phyloP scores from a whole-genome alignment of 805 yeast species.

The Spencermartinsiella europaea region DNA sequence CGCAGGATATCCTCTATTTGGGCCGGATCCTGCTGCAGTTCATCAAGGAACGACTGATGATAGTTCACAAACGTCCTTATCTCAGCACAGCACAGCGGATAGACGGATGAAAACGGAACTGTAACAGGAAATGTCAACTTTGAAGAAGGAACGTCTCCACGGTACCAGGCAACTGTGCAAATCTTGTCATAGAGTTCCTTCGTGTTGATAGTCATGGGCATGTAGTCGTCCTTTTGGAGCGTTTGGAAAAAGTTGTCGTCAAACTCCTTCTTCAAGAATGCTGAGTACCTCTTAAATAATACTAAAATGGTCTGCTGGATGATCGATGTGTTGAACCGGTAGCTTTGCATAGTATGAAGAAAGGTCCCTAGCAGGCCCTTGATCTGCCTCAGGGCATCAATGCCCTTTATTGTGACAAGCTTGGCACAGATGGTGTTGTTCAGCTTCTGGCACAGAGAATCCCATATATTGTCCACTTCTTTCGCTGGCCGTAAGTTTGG shows the following conservation, averaged over 20 bases:
- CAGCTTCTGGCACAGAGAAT: slow-evolving; percentile 44
- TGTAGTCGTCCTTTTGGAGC: slow-evolving; percentile 76
- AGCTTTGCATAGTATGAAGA: slow-evolving; percentile 70
- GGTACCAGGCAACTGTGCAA: slow-evolving; percentile 64
- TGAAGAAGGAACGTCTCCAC: slow-evolving; percentile 42
- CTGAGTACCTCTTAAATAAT: slow-evolving; percentile 58
- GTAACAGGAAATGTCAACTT: slow-evolving; percentile 49
- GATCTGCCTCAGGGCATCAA: slow-evolving; percentile 42
- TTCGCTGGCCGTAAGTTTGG: slow-evolving; percentile 62
- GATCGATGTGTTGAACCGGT: slow-evolving; percentile 52
- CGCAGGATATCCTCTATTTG: slow-evolving; percentile 56
- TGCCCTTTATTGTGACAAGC: slow-evolving; percentile 33
- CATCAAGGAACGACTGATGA: slow-evolving; percentile 58
- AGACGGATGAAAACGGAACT: slow-evolving; percentile 83
- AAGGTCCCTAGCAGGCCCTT: slow-evolving; percentile 65
- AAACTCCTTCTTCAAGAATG: slow-evolving; percentile 50
- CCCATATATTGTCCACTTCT: slow-evolving; percentile 71
- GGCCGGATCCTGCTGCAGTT: slow-evolving; percentile 55
- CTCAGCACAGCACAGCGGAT: slow-evolving; percentile 80
- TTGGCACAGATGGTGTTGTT: slow-evolving; percentile 16
- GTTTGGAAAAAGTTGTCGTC: slow-evolving; percentile 54
- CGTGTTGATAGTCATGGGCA: slow-evolving; percentile 73
- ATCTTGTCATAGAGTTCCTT: slow-evolving; percentile 56
- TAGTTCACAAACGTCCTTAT: slow-evolving; percentile 60
- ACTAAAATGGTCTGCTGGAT: slow-evolving; percentile 58